Evolutionary conservation across 2,329 filamentous ascomycete species (phyloP).

Genomic region (Leptoxyphium fumago): DNA sequence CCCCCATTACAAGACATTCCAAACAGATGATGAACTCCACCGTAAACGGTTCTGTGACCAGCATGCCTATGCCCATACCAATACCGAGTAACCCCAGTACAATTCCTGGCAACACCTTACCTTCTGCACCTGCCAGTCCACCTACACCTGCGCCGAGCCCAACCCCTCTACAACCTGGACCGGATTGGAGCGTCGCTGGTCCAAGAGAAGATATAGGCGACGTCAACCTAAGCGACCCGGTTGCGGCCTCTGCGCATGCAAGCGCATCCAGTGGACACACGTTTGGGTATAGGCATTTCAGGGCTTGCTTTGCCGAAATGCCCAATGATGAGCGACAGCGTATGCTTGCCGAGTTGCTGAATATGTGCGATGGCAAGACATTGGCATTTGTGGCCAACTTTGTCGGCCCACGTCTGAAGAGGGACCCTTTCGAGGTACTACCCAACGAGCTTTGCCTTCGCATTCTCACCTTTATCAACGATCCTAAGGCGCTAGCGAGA

Average conservation of each 20-base stretch:
- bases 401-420: constrained; percentile 84
- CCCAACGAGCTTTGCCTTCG: constrained; percentile 86
- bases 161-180: constrained; percentile 46
- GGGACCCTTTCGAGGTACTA: constrained; percentile 84
- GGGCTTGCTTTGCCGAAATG: constrained; percentile 65
- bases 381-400: constrained; percentile 94
- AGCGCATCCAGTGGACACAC: constrained; percentile 14
- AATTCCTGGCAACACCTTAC: constrained; percentile 46
- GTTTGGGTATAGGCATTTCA: constrained; percentile 51
- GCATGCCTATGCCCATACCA: constrained; percentile 29
- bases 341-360: constrained; percentile 74
- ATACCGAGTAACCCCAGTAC: constrained; percentile 26
- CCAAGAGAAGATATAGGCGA: constrained; percentile 68
- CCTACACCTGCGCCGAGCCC: constrained; percentile 54
- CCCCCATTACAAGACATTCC: constrained; percentile 16
- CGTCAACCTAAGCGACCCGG: constrained; percentile 13
- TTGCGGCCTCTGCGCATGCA: constrained; percentile 8
- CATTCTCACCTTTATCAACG: constrained; percentile 94
- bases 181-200: constrained; percentile 62
- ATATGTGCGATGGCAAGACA: constrained; percentile 87
- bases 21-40: not conserved
- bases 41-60: constrained; percentile 2
- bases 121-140: constrained; percentile 49
- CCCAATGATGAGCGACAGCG: constrained; percentile 62
- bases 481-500: constrained; percentile 82